Evolutionary conservation across 139 green algal species (phyloP), one percentile per base, ranked within the genome.

Genomic region (Picocystis salinarum): DNA sequence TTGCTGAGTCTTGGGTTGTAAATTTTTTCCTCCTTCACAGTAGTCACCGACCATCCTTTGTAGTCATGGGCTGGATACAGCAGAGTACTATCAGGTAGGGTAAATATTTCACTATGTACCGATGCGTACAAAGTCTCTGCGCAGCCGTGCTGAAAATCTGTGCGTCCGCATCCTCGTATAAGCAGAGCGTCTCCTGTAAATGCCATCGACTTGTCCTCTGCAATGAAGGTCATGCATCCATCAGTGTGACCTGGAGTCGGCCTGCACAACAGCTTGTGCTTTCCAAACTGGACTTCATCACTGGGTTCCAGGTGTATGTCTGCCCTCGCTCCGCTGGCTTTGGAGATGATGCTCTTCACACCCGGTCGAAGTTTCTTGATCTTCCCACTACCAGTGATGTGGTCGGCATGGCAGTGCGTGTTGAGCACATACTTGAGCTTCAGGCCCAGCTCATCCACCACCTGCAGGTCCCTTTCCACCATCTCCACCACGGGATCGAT

Each of bases 401-500:
- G 72, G 39, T 82, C 72, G 18, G 72, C 72, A 33, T 82, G 72
- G 33, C 56, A 68, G 51, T 82, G 72, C 13, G 70, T 82, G 51
- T 82, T 82, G 30, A 75, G 12, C 2, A 44, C 49, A 28, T 64
- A 64, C 20, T 49, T 42, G 4, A 82, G 51, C 20, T 55, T 59
- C 15, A 82, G 33, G 7, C 50, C 63, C 33, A 80, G 47, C 18
- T 71, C 56, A 6, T 75, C 29, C 3, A 75, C 22, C n/a, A 82
- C 6, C 12, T 41, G 4, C 23, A 69, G n/a, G 46, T 82, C 72
- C 3, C 72, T 44, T 6, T 80, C 65, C 12, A 69, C 68, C 47
- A 61, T 37, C 45, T 71, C 61, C 2, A 65, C 19, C 3, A 82
- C 72, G 6, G 70, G 72, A 39, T 82, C 72, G 39, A 82, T 73